Evolutionary conservation across 148 eudicot species (phyloP).

Genomic region (Rhododendron ovatum): DNA sequence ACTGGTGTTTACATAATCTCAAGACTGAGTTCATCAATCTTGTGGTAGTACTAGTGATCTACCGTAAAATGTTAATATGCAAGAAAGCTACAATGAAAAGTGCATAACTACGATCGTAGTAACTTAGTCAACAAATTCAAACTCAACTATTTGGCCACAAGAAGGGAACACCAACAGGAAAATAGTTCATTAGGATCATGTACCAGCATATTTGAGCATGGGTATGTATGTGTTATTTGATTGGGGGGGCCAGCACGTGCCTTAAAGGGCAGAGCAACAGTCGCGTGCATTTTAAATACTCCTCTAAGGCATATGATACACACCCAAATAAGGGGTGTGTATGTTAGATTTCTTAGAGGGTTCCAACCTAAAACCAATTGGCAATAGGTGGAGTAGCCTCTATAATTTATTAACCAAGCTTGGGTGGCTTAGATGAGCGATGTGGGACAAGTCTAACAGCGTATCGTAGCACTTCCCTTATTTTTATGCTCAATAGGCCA

Average conservation of each 20-base stretch:
- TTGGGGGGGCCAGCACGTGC: conserved; percentile 2
- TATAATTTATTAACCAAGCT: no score
- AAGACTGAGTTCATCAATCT: background rate
- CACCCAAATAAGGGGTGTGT: no score
- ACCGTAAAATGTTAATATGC: background rate
- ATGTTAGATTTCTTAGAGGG: no score
- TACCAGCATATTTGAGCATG: background rate
- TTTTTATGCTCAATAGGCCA: background rate
- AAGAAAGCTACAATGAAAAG: background rate
- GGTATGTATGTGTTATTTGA: background rate
- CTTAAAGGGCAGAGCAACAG: background rate
- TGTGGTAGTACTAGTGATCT: background rate
- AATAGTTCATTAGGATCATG: background rate
- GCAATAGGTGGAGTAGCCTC: no score
- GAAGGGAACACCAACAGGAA: background rate
- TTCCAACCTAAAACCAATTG: no score
- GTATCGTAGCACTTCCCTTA: background rate
- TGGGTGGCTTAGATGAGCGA: no score
- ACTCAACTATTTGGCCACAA: background rate
- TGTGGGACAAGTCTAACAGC: no score
- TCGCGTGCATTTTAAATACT: background rate
- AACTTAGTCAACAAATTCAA: background rate
- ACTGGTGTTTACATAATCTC: background rate
- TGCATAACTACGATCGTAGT: background rate
- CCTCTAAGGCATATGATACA: background rate